phyloP scores from a whole-genome alignment of 257 asterid species.

The Paulownia fortunei region DNA sequence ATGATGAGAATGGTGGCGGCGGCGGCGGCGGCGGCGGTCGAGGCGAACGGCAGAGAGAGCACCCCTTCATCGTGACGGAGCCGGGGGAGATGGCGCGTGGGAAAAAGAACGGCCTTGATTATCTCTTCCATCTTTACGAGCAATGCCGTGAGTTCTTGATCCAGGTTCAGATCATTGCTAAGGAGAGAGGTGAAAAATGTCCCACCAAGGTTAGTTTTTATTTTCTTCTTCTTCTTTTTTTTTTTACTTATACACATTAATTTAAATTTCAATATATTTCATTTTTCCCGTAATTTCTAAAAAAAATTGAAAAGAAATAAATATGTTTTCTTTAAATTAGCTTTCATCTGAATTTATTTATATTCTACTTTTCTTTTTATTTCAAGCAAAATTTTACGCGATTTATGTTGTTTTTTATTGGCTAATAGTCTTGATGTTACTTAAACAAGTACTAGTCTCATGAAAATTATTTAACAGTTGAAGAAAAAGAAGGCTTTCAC shows the following conservation, averaged over 20 bases:
- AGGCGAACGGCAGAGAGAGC: slow-evolving; percentile 81
- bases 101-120: slow-evolving; percentile 86
- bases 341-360: too few species aligned
- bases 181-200: slow-evolving; percentile 85
- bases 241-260: background rate
- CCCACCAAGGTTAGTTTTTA: slow-evolving; percentile 84
- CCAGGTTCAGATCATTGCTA: slow-evolving; percentile 83
- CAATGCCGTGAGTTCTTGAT: slow-evolving; percentile 83
- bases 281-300: background rate
- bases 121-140: slow-evolving; percentile 80
- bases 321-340: too few species aligned
- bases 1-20: slow-evolving; percentile 45
- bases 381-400: too few species aligned
- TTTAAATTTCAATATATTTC: too few species aligned
- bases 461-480: too few species aligned
- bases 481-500: too few species aligned
- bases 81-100: slow-evolving; percentile 97
- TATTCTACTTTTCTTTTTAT: too few species aligned
- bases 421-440: too few species aligned
- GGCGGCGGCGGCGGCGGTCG: slow-evolving; percentile 46
- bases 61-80: slow-evolving; percentile 90
- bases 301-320: too few species aligned
- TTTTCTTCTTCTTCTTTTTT: too few species aligned
- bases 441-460: too few species aligned
- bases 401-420: too few species aligned